Conservation (phyloP, 768 basidiomycete species). For the Hypholoma fasciculare region DNA sequence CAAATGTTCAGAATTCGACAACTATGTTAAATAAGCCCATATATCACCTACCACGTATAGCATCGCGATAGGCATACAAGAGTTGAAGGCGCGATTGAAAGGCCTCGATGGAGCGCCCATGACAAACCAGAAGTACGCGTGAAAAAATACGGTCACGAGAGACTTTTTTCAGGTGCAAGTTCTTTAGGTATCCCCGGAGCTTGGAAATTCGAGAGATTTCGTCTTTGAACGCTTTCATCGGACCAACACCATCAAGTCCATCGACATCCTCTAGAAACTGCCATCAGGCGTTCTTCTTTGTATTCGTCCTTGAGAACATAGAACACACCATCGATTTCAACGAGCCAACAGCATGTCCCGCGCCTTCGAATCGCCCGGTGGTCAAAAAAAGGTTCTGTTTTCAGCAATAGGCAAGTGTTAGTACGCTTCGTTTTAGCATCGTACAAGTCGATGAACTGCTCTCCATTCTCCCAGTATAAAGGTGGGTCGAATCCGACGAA, state of each 20-base stretch:
- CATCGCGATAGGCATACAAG: too few relatives aligned
- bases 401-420: neutral
- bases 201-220: neutral
- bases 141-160: neutral
- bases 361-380: neutral
- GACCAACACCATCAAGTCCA: neutral
- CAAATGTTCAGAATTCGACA: neutral
- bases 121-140: neutral
- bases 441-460: neutral
- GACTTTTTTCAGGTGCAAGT: neutral
- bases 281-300: neutral
- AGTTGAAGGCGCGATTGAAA: too few relatives aligned
- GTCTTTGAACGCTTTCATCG: neutral
- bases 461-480: neutral
- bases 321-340: neutral
- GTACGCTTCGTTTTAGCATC: neutral
- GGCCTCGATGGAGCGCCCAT: too few relatives aligned
- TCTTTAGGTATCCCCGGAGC: neutral
- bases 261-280: neutral
- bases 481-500: neutral
- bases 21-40: too few relatives aligned
- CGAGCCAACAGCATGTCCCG: neutral
- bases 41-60: too few relatives aligned
- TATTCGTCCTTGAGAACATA: neutral
- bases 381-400: neutral